Conservation (phyloP, 768 basidiomycete genomes). For the Hypholoma sublateritium region DNA sequence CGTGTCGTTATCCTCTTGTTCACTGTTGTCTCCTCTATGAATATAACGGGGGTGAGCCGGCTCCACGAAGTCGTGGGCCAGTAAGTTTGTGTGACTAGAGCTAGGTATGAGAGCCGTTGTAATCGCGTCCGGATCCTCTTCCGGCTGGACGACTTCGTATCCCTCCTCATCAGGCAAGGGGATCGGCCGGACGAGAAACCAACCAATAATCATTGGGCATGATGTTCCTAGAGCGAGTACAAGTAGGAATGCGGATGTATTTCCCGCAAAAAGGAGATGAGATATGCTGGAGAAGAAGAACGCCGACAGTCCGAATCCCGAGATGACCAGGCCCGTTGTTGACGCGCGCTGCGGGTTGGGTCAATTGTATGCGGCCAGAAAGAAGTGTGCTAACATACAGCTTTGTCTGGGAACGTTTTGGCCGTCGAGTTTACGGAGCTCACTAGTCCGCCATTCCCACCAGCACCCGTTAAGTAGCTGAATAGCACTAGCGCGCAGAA, state of each 20-base stretch:
- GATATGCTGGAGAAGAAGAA: conserved; percentile 86
- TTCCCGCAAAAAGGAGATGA: conserved; percentile 68
- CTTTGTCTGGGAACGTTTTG: conserved; percentile 73
- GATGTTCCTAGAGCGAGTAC: conserved; percentile 79
- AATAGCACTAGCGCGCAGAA: conserved; percentile 58
- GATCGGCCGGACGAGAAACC: conserved; percentile 69
- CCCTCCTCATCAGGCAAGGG: conserved; percentile 47
- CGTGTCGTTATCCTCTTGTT: neutral
- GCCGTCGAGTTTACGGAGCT: conserved; percentile 82
- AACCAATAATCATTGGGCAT: conserved; percentile 76
- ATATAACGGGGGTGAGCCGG: conserved; percentile 16
- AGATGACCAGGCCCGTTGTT: conserved; percentile 75
- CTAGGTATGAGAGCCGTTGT: conserved; percentile 13
- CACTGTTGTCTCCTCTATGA: conserved; percentile 3
- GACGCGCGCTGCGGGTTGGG: conserved; percentile 60
- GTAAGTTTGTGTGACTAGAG: conserved; percentile 18
- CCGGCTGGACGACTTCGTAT: conserved; percentile 17
- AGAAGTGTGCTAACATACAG: conserved; percentile 42
- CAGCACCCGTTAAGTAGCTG: conserved; percentile 73
- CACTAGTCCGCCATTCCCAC: conserved; percentile 69
- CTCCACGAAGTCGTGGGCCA: conserved; percentile 23
- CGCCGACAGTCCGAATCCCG: conserved; percentile 89
- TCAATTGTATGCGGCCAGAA: conserved; percentile 1
- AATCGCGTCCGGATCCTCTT: conserved; percentile 14
- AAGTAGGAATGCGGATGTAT: conserved; percentile 76